phyloP scores from a whole-genome alignment of 1,284 basidiomycete genomes.

The Entoloma clypeatum region DNA sequence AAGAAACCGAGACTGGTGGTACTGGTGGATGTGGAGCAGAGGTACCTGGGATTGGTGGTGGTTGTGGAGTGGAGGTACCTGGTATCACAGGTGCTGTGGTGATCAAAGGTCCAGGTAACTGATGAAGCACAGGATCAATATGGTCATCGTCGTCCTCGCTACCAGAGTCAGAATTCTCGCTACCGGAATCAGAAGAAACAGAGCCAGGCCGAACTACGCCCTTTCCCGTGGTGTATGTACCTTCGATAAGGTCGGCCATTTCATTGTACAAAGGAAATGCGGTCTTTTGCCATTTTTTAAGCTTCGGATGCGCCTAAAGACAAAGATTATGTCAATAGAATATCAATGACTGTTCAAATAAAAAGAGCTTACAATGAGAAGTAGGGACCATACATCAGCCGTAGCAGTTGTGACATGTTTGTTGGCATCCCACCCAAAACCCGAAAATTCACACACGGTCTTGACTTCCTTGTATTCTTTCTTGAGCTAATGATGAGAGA shows the following conservation, averaged over 20 bases:
- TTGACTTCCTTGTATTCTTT: conserved; percentile 10
- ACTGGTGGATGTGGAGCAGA: too few relatives aligned
- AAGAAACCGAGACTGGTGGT: neutral
- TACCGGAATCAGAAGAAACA: neutral
- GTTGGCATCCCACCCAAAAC: conserved; percentile 12
- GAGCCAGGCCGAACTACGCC: conserved; percentile 4
- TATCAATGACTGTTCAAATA: neutral
- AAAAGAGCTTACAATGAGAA: conserved; percentile 5
- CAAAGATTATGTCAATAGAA: neutral
- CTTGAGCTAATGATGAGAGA: conserved; percentile 7
- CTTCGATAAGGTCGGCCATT: conserved; percentile 15
- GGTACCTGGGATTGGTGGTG: too few relatives aligned
- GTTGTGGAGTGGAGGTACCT: too few relatives aligned
- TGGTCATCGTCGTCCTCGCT: neutral
- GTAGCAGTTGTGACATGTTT: conserved; percentile 2
- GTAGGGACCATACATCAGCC: conserved; percentile 4
- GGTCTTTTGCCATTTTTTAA: conserved; percentile 9
- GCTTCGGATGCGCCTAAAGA: conserved; percentile 6
- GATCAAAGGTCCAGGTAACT: too few relatives aligned
- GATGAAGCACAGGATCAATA: conserved; percentile 3
- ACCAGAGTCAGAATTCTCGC: neutral
- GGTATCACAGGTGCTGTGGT: neutral
- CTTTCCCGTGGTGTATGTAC: conserved; percentile 9
- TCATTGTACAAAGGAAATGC: conserved; percentile 10
- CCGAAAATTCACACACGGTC: conserved; percentile 5